Conservation (phyloP, 2,329 filamentous ascomycete genomes). For the Penicillium sp. region DNA sequence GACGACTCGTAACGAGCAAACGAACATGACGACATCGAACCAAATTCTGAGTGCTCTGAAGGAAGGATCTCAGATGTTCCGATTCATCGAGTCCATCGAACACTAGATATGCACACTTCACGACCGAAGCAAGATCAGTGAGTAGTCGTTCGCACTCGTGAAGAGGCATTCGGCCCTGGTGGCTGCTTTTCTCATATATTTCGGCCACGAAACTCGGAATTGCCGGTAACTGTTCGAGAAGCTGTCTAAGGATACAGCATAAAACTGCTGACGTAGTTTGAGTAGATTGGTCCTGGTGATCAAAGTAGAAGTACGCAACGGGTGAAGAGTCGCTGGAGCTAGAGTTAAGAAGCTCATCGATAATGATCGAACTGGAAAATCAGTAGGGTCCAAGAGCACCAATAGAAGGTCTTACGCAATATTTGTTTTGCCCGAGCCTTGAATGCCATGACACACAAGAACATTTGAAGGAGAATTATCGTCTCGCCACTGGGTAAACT, state of each 20-base stretch:
- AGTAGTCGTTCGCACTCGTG: background rate
- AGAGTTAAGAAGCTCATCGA: background rate
- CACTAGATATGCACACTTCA: background rate
- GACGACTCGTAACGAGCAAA: background rate
- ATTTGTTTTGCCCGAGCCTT: background rate
- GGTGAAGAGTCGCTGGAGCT: background rate
- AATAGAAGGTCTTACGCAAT: background rate
- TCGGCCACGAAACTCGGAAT: background rate
- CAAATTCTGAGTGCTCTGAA: background rate
- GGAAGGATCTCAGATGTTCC: background rate
- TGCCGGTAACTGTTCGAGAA: background rate
- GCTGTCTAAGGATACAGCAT: constrained; percentile 4
- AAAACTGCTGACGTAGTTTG: constrained; percentile 5
- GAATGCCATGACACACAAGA: background rate
- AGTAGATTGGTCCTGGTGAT: constrained; percentile 9
- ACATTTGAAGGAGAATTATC: background rate
- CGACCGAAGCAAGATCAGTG: background rate
- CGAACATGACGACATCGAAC: background rate
- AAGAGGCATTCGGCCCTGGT: background rate
- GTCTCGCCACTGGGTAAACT: background rate
- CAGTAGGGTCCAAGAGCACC: background rate
- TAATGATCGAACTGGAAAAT: background rate
- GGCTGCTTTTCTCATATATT: background rate
- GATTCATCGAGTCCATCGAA: background rate
- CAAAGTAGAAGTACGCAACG: constrained; percentile 7